These are phyloP conservation scores for Solanum hybrid DNA, from an alignment of 305 asterid genomes.

Conservation along the genomic window DNA sequence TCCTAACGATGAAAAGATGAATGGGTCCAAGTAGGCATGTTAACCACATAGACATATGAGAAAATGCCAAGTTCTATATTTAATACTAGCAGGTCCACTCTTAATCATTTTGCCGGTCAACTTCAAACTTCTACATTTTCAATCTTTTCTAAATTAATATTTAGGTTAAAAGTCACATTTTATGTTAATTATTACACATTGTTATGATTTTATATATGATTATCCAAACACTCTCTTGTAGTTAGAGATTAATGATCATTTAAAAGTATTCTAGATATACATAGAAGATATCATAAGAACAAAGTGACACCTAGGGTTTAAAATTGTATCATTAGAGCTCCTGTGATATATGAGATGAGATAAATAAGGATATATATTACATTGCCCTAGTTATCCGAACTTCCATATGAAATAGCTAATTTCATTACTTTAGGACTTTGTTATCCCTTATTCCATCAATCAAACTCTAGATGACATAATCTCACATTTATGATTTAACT, in stretches of 20 bases:
- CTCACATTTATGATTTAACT: neutral
- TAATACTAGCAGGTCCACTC: slow-evolving; percentile 18
- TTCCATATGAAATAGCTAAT: neutral
- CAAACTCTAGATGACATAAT: neutral
- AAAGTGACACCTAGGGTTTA: no score
- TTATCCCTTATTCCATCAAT: neutral
- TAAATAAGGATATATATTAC: no score
- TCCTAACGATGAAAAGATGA: neutral
- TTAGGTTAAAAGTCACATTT: neutral
- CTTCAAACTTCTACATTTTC: neutral
- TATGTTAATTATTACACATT: neutral
- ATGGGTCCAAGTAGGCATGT: neutral
- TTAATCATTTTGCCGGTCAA: neutral
- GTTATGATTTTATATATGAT: no score
- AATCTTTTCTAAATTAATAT: neutral
- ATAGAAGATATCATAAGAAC: no score
- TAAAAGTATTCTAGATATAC: no score
- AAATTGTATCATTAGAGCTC: no score
- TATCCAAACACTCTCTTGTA: neutral
- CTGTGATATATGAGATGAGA: rapidly evolving
- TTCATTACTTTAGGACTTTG: no score
- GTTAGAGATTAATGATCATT: neutral
- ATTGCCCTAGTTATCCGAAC: neutral
- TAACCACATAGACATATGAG: slow-evolving; percentile 5
- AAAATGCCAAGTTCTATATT: slow-evolving; percentile 23